phyloP scores from a whole-genome alignment of 2,329 filamentous ascomycete species.

The Myriosclerotinia curreyana region DNA sequence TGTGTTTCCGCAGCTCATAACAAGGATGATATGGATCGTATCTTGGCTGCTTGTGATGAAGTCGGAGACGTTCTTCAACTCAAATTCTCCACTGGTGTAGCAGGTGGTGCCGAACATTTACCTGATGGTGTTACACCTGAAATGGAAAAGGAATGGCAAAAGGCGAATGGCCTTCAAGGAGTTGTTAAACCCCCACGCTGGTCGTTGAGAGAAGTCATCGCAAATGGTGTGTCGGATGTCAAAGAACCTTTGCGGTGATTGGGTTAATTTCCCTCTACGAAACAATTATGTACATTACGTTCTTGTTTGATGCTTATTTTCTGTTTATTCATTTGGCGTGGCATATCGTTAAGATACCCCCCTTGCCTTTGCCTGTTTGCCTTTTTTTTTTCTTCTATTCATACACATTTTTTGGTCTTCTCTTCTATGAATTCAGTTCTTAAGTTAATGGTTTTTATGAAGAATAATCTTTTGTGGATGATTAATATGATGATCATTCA shows the following conservation, averaged over 20 bases:
- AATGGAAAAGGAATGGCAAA: constrained; percentile 67
- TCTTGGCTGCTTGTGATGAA: constrained; percentile 87
- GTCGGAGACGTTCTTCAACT: constrained; percentile 88
- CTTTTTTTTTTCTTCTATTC: constrained; percentile 14
- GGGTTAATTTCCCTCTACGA: constrained; percentile 11
- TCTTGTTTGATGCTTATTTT: constrained; percentile 16
- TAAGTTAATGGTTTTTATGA: constrained; percentile 11
- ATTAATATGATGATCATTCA: constrained; percentile 7
- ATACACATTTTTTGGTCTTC: constrained; percentile 13
- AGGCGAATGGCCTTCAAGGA: constrained; percentile 51
- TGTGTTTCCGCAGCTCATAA: constrained; percentile 95
- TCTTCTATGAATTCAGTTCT: constrained; percentile 8
- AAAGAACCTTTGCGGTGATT: constrained; percentile 58
- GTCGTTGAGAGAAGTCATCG: constrained; percentile 69
- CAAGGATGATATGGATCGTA: constrained; percentile 92
- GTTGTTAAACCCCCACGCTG: constrained; percentile 61
- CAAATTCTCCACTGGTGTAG: constrained; percentile 95
- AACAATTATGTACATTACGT: constrained; percentile 22
- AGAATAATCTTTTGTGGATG: not conserved
- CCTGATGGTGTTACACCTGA: constrained; percentile 68
- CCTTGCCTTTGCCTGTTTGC: constrained; percentile 15
- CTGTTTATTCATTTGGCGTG: constrained; percentile 19
- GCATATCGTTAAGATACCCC: constrained; percentile 22
- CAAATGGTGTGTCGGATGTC: constrained; percentile 64
- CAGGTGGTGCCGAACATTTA: constrained; percentile 77